Evolutionary conservation across 345 rosid genomes (phyloP).

Genomic region (Erodium maritimum): DNA sequence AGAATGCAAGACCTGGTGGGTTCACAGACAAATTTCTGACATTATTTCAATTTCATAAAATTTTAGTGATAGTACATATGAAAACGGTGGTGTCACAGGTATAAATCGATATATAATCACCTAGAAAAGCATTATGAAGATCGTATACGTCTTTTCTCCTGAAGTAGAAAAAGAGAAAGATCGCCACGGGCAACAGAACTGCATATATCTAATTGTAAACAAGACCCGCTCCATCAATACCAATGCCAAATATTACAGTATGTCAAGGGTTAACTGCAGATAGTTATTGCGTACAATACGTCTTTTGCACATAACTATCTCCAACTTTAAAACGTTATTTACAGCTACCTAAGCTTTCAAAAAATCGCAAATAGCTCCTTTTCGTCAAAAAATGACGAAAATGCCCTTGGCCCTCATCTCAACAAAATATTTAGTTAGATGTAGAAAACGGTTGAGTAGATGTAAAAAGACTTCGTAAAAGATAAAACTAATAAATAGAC

Average conservation of each 20-base stretch:
- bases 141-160: slow-evolving; percentile 74
- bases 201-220: slow-evolving; percentile 34
- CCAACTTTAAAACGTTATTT: too few species aligned
- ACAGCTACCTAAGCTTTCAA: too few species aligned
- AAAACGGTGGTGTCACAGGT: neutral
- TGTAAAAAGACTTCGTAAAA: too few species aligned
- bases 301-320: too few species aligned
- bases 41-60: slow-evolving; percentile 1
- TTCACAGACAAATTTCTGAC: slow-evolving; percentile 4
- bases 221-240: slow-evolving; percentile 2
- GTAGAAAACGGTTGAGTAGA: too few species aligned
- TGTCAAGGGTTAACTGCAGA: neutral
- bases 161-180: slow-evolving; percentile 42
- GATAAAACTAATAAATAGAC: too few species aligned
- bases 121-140: slow-evolving; percentile 78
- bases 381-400: too few species aligned
- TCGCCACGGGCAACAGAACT: slow-evolving; percentile 47
- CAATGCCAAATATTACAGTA: neutral
- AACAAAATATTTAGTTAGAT: too few species aligned
- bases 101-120: slow-evolving; percentile 16
- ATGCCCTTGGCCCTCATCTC: too few species aligned
- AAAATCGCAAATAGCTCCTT: too few species aligned
- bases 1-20: slow-evolving; percentile 74
- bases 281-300: too few species aligned
- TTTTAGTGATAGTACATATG: too few species aligned